phyloP scores from a whole-genome alignment of 352 stramenopile species.

The Pythium brachiatum region DNA sequence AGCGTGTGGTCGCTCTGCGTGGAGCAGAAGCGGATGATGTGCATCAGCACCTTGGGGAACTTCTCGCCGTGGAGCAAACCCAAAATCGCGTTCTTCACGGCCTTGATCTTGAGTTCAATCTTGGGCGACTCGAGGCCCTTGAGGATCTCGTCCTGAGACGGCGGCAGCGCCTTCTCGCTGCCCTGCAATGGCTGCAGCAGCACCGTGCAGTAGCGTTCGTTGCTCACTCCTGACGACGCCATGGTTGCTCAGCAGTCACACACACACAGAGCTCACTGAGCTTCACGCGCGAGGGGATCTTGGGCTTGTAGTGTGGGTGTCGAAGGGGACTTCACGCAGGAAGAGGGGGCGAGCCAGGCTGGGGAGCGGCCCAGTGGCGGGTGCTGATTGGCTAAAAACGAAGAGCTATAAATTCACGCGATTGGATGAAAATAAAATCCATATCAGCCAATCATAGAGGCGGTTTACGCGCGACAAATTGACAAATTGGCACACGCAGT shows the following conservation, averaged over 20 bases:
- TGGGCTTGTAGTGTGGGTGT: not conserved
- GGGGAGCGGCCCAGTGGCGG: constrained; percentile 12
- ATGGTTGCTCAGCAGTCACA: constrained; percentile 9
- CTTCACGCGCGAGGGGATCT: not conserved
- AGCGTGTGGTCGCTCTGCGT: constrained; percentile 99
- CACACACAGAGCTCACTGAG: not conserved
- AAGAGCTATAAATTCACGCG: not conserved
- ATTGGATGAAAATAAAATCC: constrained; percentile 5
- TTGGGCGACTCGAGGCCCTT: constrained; percentile 96
- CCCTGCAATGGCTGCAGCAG: constrained; percentile 58
- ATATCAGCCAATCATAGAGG: not conserved
- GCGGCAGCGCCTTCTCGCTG: constrained; percentile 58
- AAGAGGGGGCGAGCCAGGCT: constrained; percentile 2
- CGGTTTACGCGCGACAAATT: not conserved
- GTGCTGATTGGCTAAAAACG: constrained; percentile 11
- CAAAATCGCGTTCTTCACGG: constrained; percentile 98
- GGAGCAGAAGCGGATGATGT: constrained; percentile 99
- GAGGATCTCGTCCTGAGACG: constrained; percentile 95
- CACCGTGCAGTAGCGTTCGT: constrained; percentile 87
- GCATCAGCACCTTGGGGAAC: constrained; percentile 98
- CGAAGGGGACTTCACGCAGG: not conserved
- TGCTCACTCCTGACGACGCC: constrained; percentile 56
- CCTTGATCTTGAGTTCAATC: constrained; percentile 96
- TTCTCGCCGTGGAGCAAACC: constrained; percentile 97
- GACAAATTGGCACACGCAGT: not conserved